Conservation (phyloP, 148 eudicot species). For the Spergularia bocconei region DNA sequence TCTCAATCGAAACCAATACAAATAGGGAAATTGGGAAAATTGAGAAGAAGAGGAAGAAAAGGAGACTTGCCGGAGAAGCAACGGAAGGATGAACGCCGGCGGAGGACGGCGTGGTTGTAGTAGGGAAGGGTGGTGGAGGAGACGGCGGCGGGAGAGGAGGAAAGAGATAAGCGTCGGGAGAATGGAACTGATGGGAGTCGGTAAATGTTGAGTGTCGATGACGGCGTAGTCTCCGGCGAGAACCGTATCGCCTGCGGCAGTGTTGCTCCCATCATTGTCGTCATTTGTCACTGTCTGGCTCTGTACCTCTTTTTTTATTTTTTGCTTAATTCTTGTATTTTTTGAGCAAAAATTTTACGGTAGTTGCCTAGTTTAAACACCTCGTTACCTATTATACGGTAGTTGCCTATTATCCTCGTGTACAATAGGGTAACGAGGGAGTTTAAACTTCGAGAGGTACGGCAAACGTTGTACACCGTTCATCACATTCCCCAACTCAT, state of each 20-base stretch:
- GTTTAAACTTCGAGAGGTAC: too few relatives aligned
- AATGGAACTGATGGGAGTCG: conserved; percentile 18
- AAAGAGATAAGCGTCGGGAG: neutral
- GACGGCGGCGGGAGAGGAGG: neutral
- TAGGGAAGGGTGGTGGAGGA: neutral
- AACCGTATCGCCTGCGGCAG: neutral
- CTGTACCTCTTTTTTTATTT: too few relatives aligned
- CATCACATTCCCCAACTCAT: too few relatives aligned
- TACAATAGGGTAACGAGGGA: too few relatives aligned
- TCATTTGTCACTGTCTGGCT: conserved; percentile 6
- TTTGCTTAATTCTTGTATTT: too few relatives aligned
- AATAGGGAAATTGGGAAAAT: neutral
- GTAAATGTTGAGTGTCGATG: neutral
- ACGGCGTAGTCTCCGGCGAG: conserved; percentile 8
- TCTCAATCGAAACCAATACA: neutral
- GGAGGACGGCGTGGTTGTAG: neutral
- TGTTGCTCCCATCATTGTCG: conserved; percentile 11
- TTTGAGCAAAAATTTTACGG: too few relatives aligned
- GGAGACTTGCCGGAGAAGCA: conserved; percentile 27
- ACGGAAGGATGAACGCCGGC: conserved; percentile 21
- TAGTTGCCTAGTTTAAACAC: too few relatives aligned
- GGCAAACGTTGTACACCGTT: too few relatives aligned
- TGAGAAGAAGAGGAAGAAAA: neutral
- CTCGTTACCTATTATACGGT: too few relatives aligned
- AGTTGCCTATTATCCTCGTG: too few relatives aligned